These are phyloP conservation scores for Lolium perenne DNA, from an alignment of 176 grass and related monocot species.

Conservation along the genomic window DNA sequence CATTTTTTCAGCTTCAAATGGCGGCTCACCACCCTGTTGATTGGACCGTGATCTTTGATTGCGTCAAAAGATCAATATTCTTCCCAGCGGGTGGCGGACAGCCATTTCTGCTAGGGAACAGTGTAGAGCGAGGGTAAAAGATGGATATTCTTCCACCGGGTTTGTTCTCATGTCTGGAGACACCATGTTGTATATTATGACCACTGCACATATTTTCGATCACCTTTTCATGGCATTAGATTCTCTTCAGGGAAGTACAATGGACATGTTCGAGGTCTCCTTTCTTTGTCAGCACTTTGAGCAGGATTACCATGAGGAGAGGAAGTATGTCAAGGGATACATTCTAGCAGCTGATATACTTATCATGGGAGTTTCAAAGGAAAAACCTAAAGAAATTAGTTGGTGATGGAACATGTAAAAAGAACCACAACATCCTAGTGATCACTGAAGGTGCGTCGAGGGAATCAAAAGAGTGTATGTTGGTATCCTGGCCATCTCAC, in stretches of 20 bases:
- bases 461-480: not conserved
- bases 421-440: not conserved
- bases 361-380: not conserved
- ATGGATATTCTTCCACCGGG: not conserved
- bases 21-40: not conserved
- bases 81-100: not conserved
- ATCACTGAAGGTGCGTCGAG: not conserved
- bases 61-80: not conserved
- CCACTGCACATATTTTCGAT: not conserved
- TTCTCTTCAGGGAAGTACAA: not conserved
- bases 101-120: not conserved
- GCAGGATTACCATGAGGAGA: not conserved
- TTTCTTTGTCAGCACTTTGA: not conserved
- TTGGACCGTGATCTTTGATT: not conserved
- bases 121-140: not conserved
- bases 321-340: not conserved
- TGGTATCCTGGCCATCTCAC: not conserved
- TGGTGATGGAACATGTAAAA: not conserved
- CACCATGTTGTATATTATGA: not conserved
- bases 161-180: not conserved
- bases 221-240: not conserved
- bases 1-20: not conserved
- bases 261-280: not conserved
- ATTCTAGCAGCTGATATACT: not conserved
- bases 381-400: not conserved